Percentiles rank a stretch among this genome's conserved stretches.
phyloP scores from a whole-genome alignment of 352 stramenopile genomes.

The Phytophthora sp. region DNA sequence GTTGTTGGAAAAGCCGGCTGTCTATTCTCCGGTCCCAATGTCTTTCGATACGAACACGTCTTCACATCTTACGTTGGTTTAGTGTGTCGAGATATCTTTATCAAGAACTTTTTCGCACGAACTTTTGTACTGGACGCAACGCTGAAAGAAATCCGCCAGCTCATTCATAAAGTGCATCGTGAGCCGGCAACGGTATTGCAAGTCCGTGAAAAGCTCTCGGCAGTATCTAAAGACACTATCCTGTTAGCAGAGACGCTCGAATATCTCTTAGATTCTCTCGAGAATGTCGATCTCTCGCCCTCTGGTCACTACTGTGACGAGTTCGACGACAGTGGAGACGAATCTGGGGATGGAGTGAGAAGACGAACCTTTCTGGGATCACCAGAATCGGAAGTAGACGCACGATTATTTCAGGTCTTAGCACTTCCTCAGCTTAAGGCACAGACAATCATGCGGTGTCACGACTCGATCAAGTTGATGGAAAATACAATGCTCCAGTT shows the following conservation, averaged over 20 bases:
- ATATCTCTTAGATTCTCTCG: slow-evolving; percentile 95
- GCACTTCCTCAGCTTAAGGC: slow-evolving; percentile 87
- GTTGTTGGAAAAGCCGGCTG: slow-evolving; percentile 95
- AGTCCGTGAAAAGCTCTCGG: slow-evolving; percentile 93
- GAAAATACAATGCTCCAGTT: slow-evolving; percentile 92
- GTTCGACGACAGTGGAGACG: slow-evolving; percentile 54
- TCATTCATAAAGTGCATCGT: slow-evolving; percentile 88
- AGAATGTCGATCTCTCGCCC: slow-evolving; percentile 77
- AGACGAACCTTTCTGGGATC: slow-evolving; percentile 17
- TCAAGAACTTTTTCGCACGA: slow-evolving; percentile 97
- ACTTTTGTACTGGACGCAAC: slow-evolving; percentile 97
- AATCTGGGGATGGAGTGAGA: slow-evolving; percentile 28
- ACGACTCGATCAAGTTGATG: slow-evolving; percentile 97
- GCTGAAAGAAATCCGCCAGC: slow-evolving; percentile 93
- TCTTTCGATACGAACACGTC: slow-evolving; percentile 95
- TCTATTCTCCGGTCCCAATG: slow-evolving; percentile 94
- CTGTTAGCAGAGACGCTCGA: slow-evolving; percentile 96
- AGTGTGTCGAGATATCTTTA: slow-evolving; percentile 97
- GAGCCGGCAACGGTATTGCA: slow-evolving; percentile 86
- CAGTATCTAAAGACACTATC: slow-evolving; percentile 95
- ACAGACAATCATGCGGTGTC: slow-evolving; percentile 93
- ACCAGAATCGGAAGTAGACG: slow-evolving; percentile 47
- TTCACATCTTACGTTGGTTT: slow-evolving; percentile 96
- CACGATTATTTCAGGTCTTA: slow-evolving; percentile 91
- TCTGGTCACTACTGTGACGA: slow-evolving; percentile 17